phyloP scores from a whole-genome alignment of 768 basidiomycete genomes.

The Rhizopogon sp. region DNA sequence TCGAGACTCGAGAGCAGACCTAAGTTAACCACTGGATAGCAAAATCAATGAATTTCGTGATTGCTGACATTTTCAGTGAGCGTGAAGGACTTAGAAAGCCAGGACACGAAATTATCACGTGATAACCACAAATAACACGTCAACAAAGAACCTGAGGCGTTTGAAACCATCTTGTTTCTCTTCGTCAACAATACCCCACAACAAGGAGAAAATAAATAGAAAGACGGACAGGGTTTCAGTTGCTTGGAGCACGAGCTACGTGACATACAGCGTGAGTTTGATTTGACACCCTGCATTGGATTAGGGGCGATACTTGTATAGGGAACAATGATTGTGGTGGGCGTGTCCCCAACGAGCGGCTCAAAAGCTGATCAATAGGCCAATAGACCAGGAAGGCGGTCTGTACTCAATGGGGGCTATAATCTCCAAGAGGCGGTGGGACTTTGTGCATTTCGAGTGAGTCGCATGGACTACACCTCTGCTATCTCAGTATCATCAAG shows the following conservation, averaged over 20 bases:
- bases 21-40: no score
- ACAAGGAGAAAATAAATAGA: not conserved
- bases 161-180: no score
- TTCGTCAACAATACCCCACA: not conserved
- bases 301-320: not conserved
- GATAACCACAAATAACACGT: not conserved
- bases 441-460: not conserved
- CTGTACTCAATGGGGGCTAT: not conserved
- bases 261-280: not conserved
- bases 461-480: not conserved
- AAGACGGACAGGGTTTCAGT: no score
- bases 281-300: not conserved
- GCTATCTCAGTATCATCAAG: not conserved
- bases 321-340: not conserved
- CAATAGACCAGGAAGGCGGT: not conserved
- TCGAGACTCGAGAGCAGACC: no score
- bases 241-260: no score
- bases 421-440: not conserved
- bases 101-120: no score
- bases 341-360: not conserved
- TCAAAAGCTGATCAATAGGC: not conserved
- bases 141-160: not conserved
- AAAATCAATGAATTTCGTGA: no score
- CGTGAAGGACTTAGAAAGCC: no score
- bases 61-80: no score